Evolutionary conservation across 169 alveolate genomes (phyloP).

Genomic region (Cryptosporidium felis): DNA sequence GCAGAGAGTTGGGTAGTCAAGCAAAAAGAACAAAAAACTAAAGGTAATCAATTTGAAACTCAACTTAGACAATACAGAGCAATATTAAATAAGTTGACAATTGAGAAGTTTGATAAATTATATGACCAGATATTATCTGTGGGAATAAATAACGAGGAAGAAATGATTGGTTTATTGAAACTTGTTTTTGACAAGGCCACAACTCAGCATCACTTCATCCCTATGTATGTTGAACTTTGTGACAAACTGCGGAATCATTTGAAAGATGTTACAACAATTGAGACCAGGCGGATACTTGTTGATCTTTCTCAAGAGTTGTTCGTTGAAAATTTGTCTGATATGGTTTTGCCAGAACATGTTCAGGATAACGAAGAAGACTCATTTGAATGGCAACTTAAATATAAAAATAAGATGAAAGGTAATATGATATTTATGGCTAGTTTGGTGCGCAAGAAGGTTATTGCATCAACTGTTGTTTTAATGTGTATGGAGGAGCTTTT

Average conservation of each 20-base stretch:
- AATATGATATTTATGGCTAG: slow-evolving; percentile 87
- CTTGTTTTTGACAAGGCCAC: slow-evolving; percentile 84
- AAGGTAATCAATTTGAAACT: slow-evolving; percentile 44
- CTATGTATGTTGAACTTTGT: slow-evolving; percentile 86
- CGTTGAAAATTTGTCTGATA: slow-evolving; percentile 82
- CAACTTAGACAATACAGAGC: slow-evolving; percentile 68
- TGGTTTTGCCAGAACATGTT: slow-evolving; percentile 80
- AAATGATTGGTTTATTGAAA: slow-evolving; percentile 73
- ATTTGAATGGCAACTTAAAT: slow-evolving; percentile 84
- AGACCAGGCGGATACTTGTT: slow-evolving; percentile 80
- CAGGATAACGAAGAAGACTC: slow-evolving; percentile 81
- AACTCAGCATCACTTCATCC: slow-evolving; percentile 86
- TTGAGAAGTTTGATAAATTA: slow-evolving; percentile 78
- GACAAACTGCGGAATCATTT: slow-evolving; percentile 80
- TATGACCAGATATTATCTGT: slow-evolving; percentile 72
- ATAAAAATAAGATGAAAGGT: slow-evolving; percentile 86
- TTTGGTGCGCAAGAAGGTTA: slow-evolving; percentile 80
- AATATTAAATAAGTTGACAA: slow-evolving; percentile 76
- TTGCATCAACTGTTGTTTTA: slow-evolving; percentile 83
- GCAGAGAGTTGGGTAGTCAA: slow-evolving; percentile 71
- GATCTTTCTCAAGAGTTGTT: slow-evolving; percentile 84
- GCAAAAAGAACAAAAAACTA: slow-evolving; percentile 61
- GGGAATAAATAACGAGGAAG: slow-evolving; percentile 73
- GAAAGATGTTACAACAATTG: slow-evolving; percentile 72
- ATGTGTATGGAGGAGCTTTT: slow-evolving; percentile 84